phyloP scores from a whole-genome alignment of 345 rosid species.

The Citrus reticulata region DNA sequence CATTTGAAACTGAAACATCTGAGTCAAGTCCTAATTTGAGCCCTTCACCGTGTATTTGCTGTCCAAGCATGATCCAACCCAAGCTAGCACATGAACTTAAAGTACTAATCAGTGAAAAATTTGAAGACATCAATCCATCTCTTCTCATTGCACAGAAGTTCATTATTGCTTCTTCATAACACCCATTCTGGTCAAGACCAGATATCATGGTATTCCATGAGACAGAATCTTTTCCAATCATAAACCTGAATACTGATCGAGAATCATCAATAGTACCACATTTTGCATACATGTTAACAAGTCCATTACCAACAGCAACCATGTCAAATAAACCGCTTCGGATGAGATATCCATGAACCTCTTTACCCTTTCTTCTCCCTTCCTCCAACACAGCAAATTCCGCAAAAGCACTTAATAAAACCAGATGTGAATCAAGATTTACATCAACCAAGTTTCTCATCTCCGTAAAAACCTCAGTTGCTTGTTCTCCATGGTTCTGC shows the following conservation, averaged over 20 bases:
- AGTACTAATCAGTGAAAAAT: slow-evolving; percentile 66
- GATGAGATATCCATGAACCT: slow-evolving; percentile 69
- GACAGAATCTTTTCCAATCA: slow-evolving; percentile 67
- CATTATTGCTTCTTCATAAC: slow-evolving; percentile 55
- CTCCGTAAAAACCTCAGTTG: slow-evolving; percentile 53
- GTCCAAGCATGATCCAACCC: slow-evolving; percentile 57
- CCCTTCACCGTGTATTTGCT: slow-evolving; percentile 66
- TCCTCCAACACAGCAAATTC: slow-evolving; percentile 47
- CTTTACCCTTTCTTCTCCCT: slow-evolving; percentile 74
- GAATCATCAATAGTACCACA: slow-evolving; percentile 60
- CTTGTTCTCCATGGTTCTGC: slow-evolving; percentile 70
- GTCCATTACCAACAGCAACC: slow-evolving; percentile 73
- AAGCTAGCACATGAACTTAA: slow-evolving; percentile 89
- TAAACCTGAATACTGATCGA: slow-evolving; percentile 48
- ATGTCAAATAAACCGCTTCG: slow-evolving; percentile 49
- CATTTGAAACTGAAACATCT: slow-evolving; percentile 86
- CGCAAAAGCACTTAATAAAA: slow-evolving; percentile 71
- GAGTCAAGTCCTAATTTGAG: slow-evolving; percentile 62
- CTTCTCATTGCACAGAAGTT: slow-evolving; percentile 55
- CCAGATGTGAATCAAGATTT: slow-evolving; percentile 58
- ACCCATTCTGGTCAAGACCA: slow-evolving; percentile 76
- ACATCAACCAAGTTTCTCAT: slow-evolving; percentile 46
- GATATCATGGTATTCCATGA: slow-evolving; percentile 94
- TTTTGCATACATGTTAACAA: slow-evolving; percentile 87
- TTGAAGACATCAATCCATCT: slow-evolving; percentile 49